Percentiles rank a stretch among this genome's conserved stretches.
phyloP scores from a whole-genome alignment of 2,329 filamentous ascomycete species.

The Passalora sequoiae region DNA sequence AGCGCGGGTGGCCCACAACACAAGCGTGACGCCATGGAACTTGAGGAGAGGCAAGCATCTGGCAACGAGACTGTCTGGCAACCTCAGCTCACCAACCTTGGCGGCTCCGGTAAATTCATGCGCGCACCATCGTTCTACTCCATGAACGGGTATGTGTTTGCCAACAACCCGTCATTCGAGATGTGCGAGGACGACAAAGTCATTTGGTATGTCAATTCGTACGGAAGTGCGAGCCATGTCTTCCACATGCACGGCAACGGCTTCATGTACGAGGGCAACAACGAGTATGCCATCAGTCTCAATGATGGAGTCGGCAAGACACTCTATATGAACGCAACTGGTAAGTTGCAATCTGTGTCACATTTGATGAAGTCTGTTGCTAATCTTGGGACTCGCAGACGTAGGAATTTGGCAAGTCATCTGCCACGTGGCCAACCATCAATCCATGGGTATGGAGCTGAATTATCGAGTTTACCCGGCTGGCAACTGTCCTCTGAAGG shows the following conservation, averaged over 20 bases:
- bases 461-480: no score
- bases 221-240: conserved; percentile 25
- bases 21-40: neutral
- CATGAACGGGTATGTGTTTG: conserved; percentile 30
- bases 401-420: conserved; percentile 27
- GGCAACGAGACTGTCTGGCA: conserved; percentile 23
- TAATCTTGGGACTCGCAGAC: no score
- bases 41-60: conserved; percentile 9
- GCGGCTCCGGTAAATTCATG: conserved; percentile 10
- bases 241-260: conserved; percentile 32
- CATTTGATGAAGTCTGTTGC: no score
- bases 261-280: conserved; percentile 19
- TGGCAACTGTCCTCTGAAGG: no score
- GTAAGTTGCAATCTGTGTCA: no score
- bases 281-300: conserved; percentile 11
- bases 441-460: conserved; percentile 22
- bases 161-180: conserved; percentile 29
- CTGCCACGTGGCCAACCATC: conserved; percentile 25
- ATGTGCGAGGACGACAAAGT: conserved; percentile 30
- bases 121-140: conserved; percentile 20
- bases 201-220: conserved; percentile 32
- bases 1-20: neutral
- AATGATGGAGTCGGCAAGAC: conserved; percentile 29
- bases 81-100: conserved; percentile 23
- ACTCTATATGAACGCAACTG: conserved; percentile 26